Evolutionary conservation across 257 asterid genomes (phyloP), one percentile per base, ranked within the genome.

Genomic region (Agastache rugosa): DNA sequence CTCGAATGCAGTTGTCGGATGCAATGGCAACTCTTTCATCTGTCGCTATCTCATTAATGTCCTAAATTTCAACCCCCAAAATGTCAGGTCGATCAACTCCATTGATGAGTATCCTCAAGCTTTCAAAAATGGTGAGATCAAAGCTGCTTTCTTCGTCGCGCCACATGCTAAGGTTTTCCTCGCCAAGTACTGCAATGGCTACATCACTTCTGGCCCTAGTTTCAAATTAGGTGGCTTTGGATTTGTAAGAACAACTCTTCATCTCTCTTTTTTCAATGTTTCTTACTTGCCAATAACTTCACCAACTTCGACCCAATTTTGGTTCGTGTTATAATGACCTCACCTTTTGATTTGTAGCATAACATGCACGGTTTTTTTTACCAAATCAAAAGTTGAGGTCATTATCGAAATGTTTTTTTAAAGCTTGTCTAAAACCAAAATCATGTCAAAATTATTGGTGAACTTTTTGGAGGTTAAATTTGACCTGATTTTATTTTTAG

Each of bases 201-300:
- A 84, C 74, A 69, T 76, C n/a, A 62, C 22, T 11, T 81, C 93
- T 3, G 93, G 89, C 11, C 82, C 83, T 42, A 79, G 66, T 48
- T 80, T 63, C 82, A 85, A 83, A 77, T 83, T 87, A 3, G 96
- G 97, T 16, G 93, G 97, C 53, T 83, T 87, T 73, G 93, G 93
- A 60, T 91, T 82, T 74, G 97, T 91, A 86, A 84, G 91, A 71
- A 48, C 50, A 31, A 16, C 22, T 39, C 44, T 44, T 48, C 54
- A 6, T 41, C n/a, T 14, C 16, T 12, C 0, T 14, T 15, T 27
- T 14, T 1, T 6, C 16, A n/a, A 19, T 51, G n/a, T 17, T 50
- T n/a, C 0, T 39, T 39, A 39, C 45, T 10, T 39, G 45, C 45
- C 12, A 10, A 39, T 37, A 37, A 37, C 6, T 37, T 37, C 42